Base-by-base conservation (phyloP, 2,329 filamentous ascomycete species). In the Zymoseptoria tritici region DNA sequence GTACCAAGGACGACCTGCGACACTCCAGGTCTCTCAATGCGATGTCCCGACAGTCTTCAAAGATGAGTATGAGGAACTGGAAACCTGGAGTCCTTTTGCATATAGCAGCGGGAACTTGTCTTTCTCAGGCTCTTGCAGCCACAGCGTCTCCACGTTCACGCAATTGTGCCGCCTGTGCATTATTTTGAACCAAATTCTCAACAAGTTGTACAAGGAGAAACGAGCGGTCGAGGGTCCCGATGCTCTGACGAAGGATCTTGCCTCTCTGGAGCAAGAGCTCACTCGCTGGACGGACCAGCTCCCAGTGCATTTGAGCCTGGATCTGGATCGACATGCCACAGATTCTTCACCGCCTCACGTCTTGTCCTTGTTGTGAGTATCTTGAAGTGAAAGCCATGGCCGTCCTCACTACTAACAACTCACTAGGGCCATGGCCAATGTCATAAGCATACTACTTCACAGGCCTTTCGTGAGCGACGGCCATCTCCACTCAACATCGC, bases 41-140 rank as follows among this genome's bases (percentile, higher is more conserved):
- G 69, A 74, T 9, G 78, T 83, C 0, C 76, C 80, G 0, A 75
- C 81, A 19, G 71, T 74, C 5, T 80, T 81, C 22, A 70, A 77
- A 1, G 80, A 83, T 55, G 74, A 74, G 0, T 83, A 76, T 31
- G 82, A 84, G 29, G 82, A 84, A 62, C 71, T 81, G 0, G 81
- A 84, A 57, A 71, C 76, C 21, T 84, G 77, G 60, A 76, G 70
- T 73, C n/a, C 79, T 78, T 0, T 79, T 80, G 60, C 60, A 16
- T 59, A 61, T 29, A 56, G 53, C 46, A 57, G 54, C 46, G 54
- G 52, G 24, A 52, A 46, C 6, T n/a, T 54, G 21, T 51, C 54
- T 24, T 59, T 55, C 7, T 20, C 52, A 19, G 60, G 54, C 16
- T 59, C 60, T 7, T 36, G 49, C 22, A 59, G 60, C 57, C 59